A percentile compares a stretch with the other conserved stretches of the same genome.
These are phyloP conservation scores for Nectriaceae sp. DNA, from an alignment of 2,329 filamentous ascomycete genomes.

Conservation along the genomic window DNA sequence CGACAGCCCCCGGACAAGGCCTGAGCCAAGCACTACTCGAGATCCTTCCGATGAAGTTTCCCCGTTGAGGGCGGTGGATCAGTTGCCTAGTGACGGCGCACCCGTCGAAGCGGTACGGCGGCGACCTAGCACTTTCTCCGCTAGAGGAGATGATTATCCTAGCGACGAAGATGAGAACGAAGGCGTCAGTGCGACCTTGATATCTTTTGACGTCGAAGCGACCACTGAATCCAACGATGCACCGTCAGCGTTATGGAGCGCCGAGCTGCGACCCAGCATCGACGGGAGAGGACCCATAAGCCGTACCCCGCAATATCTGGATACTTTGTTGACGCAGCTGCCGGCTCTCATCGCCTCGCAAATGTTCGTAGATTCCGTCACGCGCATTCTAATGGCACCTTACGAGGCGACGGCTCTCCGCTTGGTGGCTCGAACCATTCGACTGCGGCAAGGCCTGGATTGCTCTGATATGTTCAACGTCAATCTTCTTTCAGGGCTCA, in stretches of 20 bases:
- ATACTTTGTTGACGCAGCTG: slow-evolving; percentile 53
- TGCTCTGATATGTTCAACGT: slow-evolving; percentile 41
- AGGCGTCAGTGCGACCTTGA: slow-evolving; percentile 56
- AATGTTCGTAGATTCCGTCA: slow-evolving; percentile 37
- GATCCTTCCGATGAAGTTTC: slow-evolving; percentile 24
- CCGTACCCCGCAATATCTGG: slow-evolving; percentile 41
- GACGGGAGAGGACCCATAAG: slow-evolving; percentile 28
- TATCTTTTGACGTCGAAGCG: slow-evolving; percentile 63
- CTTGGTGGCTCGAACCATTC: slow-evolving; percentile 45
- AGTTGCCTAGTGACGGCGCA: slow-evolving; percentile 26
- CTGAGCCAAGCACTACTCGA: slow-evolving; percentile 20
- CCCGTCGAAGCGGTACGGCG: slow-evolving; percentile 39
- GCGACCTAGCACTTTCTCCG: slow-evolving; percentile 49
- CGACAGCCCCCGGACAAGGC: slow-evolving; percentile 19
- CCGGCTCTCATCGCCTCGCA: slow-evolving; percentile 29
- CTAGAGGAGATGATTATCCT: slow-evolving; percentile 52
- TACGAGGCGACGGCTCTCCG: slow-evolving; percentile 50
- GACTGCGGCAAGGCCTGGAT: slow-evolving; percentile 39
- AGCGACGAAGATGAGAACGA: slow-evolving; percentile 60
- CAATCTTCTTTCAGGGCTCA: slow-evolving; percentile 39
- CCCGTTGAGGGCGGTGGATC: slow-evolving; percentile 33
- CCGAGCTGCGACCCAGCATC: slow-evolving; percentile 56
- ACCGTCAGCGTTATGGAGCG: slow-evolving; percentile 57
- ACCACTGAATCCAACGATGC: slow-evolving; percentile 53
- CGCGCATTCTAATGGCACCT: slow-evolving; percentile 47